Evolutionary conservation across 1,284 basidiomycete genomes (phyloP).

Genomic region (Malassezia dermatis): DNA sequence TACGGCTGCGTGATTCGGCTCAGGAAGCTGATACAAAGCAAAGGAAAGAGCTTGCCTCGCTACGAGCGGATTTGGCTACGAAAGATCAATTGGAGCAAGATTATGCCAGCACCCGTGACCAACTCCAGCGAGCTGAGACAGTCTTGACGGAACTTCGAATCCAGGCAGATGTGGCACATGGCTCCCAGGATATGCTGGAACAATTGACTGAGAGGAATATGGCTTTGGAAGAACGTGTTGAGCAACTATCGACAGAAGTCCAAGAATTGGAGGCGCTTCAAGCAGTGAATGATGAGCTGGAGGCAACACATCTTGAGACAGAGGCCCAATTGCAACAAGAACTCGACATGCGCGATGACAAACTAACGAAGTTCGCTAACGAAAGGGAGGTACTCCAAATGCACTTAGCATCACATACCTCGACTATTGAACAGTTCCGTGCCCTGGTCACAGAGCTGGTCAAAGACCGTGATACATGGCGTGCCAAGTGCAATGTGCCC

Average conservation of each 20-base stretch:
- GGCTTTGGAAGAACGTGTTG: constrained; percentile 64
- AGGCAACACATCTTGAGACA: constrained; percentile 88
- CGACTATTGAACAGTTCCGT: constrained; percentile 39
- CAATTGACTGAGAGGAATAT: constrained; percentile 90
- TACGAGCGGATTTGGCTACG: constrained; percentile 68
- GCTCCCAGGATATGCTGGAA: constrained; percentile 90
- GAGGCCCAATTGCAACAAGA: constrained; percentile 86
- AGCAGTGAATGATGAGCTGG: constrained; percentile 90
- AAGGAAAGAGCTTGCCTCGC: constrained; percentile 66
- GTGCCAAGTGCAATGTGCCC: constrained; percentile 20
- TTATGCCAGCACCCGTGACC: constrained; percentile 24
- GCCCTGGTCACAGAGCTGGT: constrained; percentile 38
- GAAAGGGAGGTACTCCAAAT: constrained; percentile 28
- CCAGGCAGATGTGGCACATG: constrained; percentile 87
- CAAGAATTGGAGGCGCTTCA: constrained; percentile 92
- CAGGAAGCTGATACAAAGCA: constrained; percentile 79
- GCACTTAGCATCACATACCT: constrained; percentile 35
- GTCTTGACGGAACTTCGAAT: constrained; percentile 87
- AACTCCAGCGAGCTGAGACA: constrained; percentile 53
- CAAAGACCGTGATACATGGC: constrained; percentile 35
- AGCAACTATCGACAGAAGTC: constrained; percentile 86
- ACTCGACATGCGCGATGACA: constrained; percentile 51
- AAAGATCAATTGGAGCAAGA: constrained; percentile 22
- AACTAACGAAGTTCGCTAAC: constrained; percentile 21
- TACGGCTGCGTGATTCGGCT: constrained; percentile 61